Evolutionary conservation across 345 rosid species (phyloP), one percentile per base, ranked within the genome.

Genomic region (Salix brachista): DNA sequence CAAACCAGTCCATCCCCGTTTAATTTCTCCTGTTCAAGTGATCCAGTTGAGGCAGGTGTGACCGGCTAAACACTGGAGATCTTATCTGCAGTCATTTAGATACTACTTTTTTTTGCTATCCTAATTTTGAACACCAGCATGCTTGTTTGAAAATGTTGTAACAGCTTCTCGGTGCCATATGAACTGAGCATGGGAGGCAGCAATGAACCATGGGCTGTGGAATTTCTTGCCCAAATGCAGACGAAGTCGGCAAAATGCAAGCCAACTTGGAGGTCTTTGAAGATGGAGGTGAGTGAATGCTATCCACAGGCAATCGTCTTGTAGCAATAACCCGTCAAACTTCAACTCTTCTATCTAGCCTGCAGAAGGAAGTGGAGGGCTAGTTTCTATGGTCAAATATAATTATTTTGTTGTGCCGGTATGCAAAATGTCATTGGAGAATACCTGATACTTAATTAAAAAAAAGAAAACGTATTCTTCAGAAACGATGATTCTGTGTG

Each of bases 101-200:
- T 16, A 14, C 5, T 48, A 41, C 32, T n/a, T 41, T 25, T 41
- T 37, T 5, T 4, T 28, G 54, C 28, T 16, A 17, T 65, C 52
- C 7, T 13, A 32, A 10, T 70, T 66, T 25, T 73, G 34, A 69
- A 13, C 52, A 76, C 34, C 1, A 25, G 25, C 42, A 67, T 21
- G 36, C 11, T 61, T 30, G 11, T 46, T 41, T 48, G 9, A 74
- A 70, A 56, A 65, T 66, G 61, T 36, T 46, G 19, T 48, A 0
- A 67, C 90, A 95, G 99, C 80, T 95, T 95, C 79, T 90, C 97
- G 1, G 97, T 91, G 83, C 99, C 97, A 7, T 92, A 85, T 73
- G 97, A 93, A 26, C 84, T 91, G 82, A 95, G 99, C 91, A 90
- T 90, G 94, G 88, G 86, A 75, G 97, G 95, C 62, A 79, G 82